Evolutionary conservation across 2,329 filamentous ascomycete species (phyloP).

Genomic region (Aspergillus clavatus): DNA sequence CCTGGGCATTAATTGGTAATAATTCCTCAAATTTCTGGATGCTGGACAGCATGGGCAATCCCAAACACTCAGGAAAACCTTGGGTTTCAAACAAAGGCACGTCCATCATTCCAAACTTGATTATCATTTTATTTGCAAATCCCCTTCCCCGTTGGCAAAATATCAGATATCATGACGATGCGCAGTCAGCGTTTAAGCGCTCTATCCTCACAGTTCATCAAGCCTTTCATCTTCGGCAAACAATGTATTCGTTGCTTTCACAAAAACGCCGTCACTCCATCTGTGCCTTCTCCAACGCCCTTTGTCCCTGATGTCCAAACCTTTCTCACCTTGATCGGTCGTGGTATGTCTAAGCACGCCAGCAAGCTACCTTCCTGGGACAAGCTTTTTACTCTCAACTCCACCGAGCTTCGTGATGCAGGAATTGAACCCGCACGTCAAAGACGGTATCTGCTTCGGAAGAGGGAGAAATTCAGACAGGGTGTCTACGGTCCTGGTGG

Average conservation of each 20-base stretch:
- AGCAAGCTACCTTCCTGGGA: slow-evolving; percentile 89
- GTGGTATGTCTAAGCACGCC: slow-evolving; percentile 73
- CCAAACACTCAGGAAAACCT: no score
- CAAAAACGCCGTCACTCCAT: slow-evolving; percentile 37
- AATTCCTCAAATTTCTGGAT: slow-evolving; percentile 27
- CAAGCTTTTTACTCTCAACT: slow-evolving; percentile 76
- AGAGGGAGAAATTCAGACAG: slow-evolving; percentile 77
- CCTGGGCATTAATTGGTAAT: slow-evolving; percentile 15
- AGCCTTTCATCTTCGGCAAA: slow-evolving; percentile 20
- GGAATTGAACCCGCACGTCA: slow-evolving; percentile 81
- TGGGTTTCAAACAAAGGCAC: no score
- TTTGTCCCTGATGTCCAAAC: slow-evolving; percentile 80
- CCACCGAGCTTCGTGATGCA: slow-evolving; percentile 70
- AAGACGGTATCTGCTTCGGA: slow-evolving; percentile 77
- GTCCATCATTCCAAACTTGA: no score
- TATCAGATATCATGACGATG: slow-evolving; percentile 25
- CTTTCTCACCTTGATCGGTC: slow-evolving; percentile 87
- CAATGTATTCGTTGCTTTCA: slow-evolving; percentile 41
- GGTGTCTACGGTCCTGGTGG: slow-evolving; percentile 77
- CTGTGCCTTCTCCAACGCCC: slow-evolving; percentile 67
- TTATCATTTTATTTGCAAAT: no score
- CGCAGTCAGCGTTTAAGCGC: slow-evolving; percentile 23
- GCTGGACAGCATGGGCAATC: not conserved
- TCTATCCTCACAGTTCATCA: slow-evolving; percentile 23
- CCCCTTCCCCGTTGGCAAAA: not conserved